phyloP scores from a whole-genome alignment of 176 grass and related monocot genomes.

The Rhynchospora tenuis region DNA sequence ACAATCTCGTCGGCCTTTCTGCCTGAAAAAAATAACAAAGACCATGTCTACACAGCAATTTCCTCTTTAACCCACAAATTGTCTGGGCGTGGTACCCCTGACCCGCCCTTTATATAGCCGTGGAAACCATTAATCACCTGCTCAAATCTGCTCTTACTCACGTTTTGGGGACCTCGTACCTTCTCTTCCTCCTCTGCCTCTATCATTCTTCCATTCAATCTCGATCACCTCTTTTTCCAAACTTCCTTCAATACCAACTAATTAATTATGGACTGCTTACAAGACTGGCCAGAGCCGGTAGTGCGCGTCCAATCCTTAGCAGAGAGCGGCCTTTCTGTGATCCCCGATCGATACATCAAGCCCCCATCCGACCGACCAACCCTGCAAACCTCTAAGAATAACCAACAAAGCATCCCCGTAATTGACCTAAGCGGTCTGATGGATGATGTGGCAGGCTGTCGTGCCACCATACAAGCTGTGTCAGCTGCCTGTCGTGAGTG shows the following conservation, averaged over 20 bases:
- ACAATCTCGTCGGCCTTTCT: too few species aligned
- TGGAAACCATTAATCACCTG: background rate
- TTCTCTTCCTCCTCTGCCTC: background rate
- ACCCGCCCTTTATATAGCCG: conserved; percentile 7
- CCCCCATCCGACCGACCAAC: conserved; percentile 52
- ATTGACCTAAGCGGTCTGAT: conserved; percentile 46
- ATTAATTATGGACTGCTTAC: conserved; percentile 39
- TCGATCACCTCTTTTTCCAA: background rate
- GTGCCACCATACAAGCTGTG: conserved; percentile 29
- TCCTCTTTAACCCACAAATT: background rate
- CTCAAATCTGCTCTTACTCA: background rate
- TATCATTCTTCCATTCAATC: background rate
- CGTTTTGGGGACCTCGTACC: conserved; percentile 17
- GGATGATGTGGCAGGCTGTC: background rate
- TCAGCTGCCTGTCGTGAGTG: conserved; percentile 57
- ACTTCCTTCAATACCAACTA: background rate
- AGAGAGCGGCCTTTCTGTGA: conserved; percentile 48
- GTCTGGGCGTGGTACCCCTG: background rate
- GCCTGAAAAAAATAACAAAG: background rate
- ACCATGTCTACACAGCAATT: background rate
- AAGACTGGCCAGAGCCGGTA: conserved; percentile 67
- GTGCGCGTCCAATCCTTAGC: conserved; percentile 73
- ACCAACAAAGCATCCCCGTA: conserved; percentile 44
- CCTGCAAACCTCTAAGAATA: background rate
- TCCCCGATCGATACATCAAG: conserved; percentile 71